Base-by-base conservation (phyloP, 2,329 filamentous ascomycete genomes). In the Hypoxylon sp. region DNA sequence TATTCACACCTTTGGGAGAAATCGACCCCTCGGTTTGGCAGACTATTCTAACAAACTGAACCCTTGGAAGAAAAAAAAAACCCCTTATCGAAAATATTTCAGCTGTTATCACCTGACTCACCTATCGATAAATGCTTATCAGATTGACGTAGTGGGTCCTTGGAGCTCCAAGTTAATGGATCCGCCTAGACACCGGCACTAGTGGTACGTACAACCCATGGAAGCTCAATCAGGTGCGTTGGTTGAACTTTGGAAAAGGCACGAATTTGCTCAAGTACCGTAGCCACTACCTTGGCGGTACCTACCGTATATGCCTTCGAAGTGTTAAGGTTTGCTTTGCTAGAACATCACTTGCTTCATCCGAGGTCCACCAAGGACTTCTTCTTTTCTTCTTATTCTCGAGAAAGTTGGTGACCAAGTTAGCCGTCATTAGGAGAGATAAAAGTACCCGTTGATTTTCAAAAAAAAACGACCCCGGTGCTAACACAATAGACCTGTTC, bases 51-150 rank as follows among this genome's bases (percentile, higher is more conserved):
- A 37, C 22, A 52, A 22, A 19, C 11, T 19, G 31, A 19, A 22
- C 26, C 53, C 39, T 48, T 47, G 51, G 17, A 26, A 59, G 37
- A 17, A 67, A 50, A 62, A 74, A 75, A 76, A 74, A 75, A 73
- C 64, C 46, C 60, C 73, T 76, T 75, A 75, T 75, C 73, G 52
- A 63, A 61, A 64, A 63, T 63, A 59, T 66, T 69, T 54, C 44
- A 42, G 39, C n/a, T 67, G 19, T 50, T 63, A 60, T 65, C 57
- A 62, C 29, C 59, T 63, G 63, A 59, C 24, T 35, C 2, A n/a
- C 1, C 47, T 65, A 71, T 71, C 66, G 63, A 71, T 69, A 69
- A 60, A 35, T 19, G 3, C 44, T 69, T 66, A 68, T 70, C 67
- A 67, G 59, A 67, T 67, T 55, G n/a, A 58, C 24, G 22, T 50